These are phyloP conservation scores for Phytophthora macrochlamydospora DNA, from an alignment of 352 stramenopile species.

Conservation along the genomic window DNA sequence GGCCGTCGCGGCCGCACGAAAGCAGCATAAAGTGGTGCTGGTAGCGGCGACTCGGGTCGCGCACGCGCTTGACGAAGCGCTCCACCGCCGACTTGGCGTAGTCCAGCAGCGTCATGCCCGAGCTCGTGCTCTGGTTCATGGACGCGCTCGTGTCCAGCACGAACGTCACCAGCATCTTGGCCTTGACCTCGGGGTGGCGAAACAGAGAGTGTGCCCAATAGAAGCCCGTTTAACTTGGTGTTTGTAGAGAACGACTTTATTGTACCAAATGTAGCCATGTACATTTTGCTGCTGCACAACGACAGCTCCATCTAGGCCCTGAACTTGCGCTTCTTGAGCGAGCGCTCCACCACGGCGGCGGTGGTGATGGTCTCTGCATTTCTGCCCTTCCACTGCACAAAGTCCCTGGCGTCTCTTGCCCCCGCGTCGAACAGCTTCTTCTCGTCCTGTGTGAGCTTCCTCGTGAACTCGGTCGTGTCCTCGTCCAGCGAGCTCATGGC, in stretches of 20 bases:
- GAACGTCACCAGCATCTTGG: constrained; percentile 87
- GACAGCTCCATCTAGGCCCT: constrained; percentile 10
- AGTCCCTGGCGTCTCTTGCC: constrained; percentile 68
- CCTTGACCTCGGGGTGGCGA: neutral
- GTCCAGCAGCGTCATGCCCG: constrained; percentile 89
- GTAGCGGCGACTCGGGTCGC: constrained; percentile 80
- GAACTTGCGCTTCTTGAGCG: constrained; percentile 69
- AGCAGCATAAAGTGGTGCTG: constrained; percentile 91
- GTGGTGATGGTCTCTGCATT: constrained; percentile 69
- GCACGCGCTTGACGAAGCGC: constrained; percentile 88
- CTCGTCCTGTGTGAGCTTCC: constrained; percentile 70
- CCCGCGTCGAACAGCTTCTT: constrained; percentile 75
- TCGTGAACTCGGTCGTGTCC: constrained; percentile 86
- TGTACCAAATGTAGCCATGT: no score
- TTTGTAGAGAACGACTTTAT: neutral
- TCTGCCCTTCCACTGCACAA: constrained; percentile 79
- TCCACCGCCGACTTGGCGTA: constrained; percentile 90
- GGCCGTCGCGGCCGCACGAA: constrained; percentile 63
- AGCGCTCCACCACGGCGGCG: constrained; percentile 59
- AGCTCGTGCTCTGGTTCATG: constrained; percentile 90
- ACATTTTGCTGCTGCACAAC: no score
- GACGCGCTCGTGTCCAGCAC: constrained; percentile 91
- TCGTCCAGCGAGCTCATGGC: constrained; percentile 84
- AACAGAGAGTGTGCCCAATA: neutral
- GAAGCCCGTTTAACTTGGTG: neutral